Base-by-base conservation (phyloP, 2,329 filamentous ascomycete genomes). In the Samsoniella hepiali region DNA sequence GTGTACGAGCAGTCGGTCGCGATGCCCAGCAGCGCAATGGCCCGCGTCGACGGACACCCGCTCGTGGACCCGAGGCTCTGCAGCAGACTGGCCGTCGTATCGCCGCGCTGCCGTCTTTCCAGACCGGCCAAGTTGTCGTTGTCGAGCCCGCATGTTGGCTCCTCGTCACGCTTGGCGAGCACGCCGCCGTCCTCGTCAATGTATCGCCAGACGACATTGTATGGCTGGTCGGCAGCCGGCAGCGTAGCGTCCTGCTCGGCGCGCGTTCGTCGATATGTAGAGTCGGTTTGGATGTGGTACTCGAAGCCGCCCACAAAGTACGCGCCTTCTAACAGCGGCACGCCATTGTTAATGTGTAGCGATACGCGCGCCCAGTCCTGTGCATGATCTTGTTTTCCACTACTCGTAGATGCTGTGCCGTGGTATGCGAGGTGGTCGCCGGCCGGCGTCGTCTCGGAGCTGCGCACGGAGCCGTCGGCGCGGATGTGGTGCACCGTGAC, bases 1-100 rank as follows among this genome's bases (percentile, higher is more conserved):
- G 88, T 91, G 71, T 96, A 97, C 6, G 86, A 88, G 77, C 93
- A 97, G 74, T 97, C 93, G 0, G 91, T 92, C 5, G 91, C 92
- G 29, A 97, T 84, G n/a, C 93, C 93, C n/a, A 97, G 84, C 49
- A 96, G 81, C 1, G 93, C 93, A 36, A 97, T 91, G 73, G 89
- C 91, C 65, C 91, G 85, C 5, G 90, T 90, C 1, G 82, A 86
- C 7, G 92, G 92, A 71, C 93, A 97, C 56, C 93, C 93, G 5
- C 77, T 72, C 0, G 89, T 91, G 62, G 84, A 87, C 42, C 93
- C 93, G 70, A 97, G 93, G 13, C 36, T 58, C 36, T 54, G 63
- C 29, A 63, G 36, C 36, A 63, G 49, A 29, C 59, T 59, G 6
- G 50, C 11, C 1, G 64, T 64, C 11, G 57, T 60, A 17, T 60